Base-by-base conservation (phyloP, 257 asterid genomes). In the Mitragyna speciosa region DNA sequence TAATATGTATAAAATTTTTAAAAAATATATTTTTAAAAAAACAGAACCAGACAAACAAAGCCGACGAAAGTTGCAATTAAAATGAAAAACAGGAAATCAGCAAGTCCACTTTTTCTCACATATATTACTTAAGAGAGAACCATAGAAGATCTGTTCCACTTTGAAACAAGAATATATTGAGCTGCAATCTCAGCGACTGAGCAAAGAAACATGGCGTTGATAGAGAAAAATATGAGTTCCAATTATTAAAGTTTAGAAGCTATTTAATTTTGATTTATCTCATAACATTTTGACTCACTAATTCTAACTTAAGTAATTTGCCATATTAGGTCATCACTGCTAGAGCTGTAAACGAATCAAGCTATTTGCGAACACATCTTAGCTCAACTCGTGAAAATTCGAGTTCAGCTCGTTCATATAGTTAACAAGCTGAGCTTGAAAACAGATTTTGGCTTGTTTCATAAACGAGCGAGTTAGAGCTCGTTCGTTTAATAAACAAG, bases 241-340 rank as follows among this genome's bases (percentile, higher is more conserved):
- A 73, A 26, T 36, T 64, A 52, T 61, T 14, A 79, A 33, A 16
- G 16, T 36, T 45, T 31, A 20, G 12, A 73, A 73, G 9, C 51
- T 48, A 41, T 30, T 65, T 43, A 41, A n/a, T 28, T 67, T 9
- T 61, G 0, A 33, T 30, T 70, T 15, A 48, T 69, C n/a, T n/a
- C n/a, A n/a, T n/a, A n/a, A n/a, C n/a, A n/a, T 68, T n/a, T 48
- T 77, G 74, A 26, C 41, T 26, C 54, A 56, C 41, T 59, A 59
- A 63, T 22, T 28, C n/a, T 61, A 16, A 15, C 51, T 17, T 1
- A 69, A 20, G 2, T 28, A 63, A 36, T 43, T n/a, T n/a, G n/a
- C n/a, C n/a, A n/a, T n/a, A n/a, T 30, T 12, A 2, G 30, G 45
- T 20, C 59, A 33, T 54, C 66, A 58, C 36, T n/a, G n/a, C n/a